These are phyloP conservation scores for Salicornia ramosissima DNA, from an alignment of 148 eudicot genomes.

Conservation along the genomic window DNA sequence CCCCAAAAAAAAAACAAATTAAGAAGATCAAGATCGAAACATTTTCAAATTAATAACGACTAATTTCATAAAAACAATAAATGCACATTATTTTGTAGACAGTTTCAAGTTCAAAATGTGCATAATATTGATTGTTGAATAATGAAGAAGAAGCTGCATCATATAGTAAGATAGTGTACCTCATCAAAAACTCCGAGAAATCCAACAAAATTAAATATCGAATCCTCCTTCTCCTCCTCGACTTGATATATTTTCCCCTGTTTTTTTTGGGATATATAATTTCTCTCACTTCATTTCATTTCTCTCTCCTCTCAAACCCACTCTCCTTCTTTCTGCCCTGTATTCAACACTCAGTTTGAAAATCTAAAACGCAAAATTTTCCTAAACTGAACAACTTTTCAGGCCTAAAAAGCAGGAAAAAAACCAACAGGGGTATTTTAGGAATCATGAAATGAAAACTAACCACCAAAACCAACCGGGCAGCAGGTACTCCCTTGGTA, in stretches of 20 bases:
- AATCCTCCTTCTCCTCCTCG: constrained; percentile 12
- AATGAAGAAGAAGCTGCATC: background rate
- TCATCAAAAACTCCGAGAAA: constrained; percentile 11
- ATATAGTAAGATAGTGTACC: constrained; percentile 10
- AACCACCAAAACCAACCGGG: constrained; percentile 19
- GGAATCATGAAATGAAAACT: constrained; percentile 17
- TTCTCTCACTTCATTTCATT: background rate
- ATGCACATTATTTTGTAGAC: background rate
- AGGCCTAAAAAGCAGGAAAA: constrained; percentile 15
- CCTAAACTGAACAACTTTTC: constrained; percentile 8
- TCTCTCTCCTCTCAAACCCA: constrained; percentile 12
- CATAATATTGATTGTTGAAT: background rate
- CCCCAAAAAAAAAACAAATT: background rate
- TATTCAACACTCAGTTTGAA: constrained; percentile 24
- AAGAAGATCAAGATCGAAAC: constrained; percentile 15
- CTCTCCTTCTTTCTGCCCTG: constrained; percentile 20
- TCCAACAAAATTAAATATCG: background rate
- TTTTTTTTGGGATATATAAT: background rate
- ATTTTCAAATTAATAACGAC: background rate
- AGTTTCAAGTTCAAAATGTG: background rate
- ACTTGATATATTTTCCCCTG: background rate
- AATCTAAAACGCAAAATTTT: constrained; percentile 15
- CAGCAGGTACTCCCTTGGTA: too few species aligned
- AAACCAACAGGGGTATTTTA: constrained; percentile 15
- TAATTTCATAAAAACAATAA: background rate